Evolutionary conservation across 2,329 filamentous ascomycete species (phyloP).

Genomic region (Amauroascus niger): DNA sequence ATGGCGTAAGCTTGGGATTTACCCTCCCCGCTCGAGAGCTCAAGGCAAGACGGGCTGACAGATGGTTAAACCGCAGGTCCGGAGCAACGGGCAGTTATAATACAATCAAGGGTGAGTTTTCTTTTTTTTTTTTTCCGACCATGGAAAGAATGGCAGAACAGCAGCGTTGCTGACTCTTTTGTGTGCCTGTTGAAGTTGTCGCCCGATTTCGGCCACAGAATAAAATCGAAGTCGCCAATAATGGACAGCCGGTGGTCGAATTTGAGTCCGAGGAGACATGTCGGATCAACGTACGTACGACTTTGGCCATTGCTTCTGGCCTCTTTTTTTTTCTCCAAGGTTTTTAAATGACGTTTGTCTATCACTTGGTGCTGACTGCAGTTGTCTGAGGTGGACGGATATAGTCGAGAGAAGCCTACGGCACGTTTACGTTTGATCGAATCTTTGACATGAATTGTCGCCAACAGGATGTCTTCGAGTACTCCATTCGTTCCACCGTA

Average conservation of each 20-base stretch:
- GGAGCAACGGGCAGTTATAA: constrained; percentile 31
- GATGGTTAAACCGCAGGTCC: constrained; percentile 22
- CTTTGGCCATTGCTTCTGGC: not conserved
- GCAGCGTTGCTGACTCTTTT: constrained; percentile 4
- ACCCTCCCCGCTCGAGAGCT: not conserved
- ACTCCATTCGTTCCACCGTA: constrained; percentile 89
- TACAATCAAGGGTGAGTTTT: constrained; percentile 45
- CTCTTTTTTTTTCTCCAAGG: too few species aligned
- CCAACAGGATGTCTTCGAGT: constrained; percentile 93
- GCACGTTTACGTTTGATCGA: constrained; percentile 91
- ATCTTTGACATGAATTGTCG: constrained; percentile 90
- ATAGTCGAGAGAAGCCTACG: constrained; percentile 71
- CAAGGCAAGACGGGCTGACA: constrained; percentile 11
- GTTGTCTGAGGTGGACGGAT: constrained; percentile 13
- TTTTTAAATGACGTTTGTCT: too few species aligned
- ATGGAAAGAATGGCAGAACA: too few species aligned
- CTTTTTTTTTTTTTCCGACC: not conserved
- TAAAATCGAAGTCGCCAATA: constrained; percentile 79
- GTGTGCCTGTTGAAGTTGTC: constrained; percentile 58
- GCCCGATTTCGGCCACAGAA: constrained; percentile 97
- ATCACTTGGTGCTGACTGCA: constrained; percentile 10
- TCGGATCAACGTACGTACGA: constrained; percentile 56
- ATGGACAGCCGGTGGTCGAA: constrained; percentile 81
- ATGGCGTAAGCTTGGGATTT: constrained; percentile 40
- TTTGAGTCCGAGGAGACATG: constrained; percentile 89